Conservation (phyloP, 129 eudicot genomes). For the Kitagawia praeruptora region DNA sequence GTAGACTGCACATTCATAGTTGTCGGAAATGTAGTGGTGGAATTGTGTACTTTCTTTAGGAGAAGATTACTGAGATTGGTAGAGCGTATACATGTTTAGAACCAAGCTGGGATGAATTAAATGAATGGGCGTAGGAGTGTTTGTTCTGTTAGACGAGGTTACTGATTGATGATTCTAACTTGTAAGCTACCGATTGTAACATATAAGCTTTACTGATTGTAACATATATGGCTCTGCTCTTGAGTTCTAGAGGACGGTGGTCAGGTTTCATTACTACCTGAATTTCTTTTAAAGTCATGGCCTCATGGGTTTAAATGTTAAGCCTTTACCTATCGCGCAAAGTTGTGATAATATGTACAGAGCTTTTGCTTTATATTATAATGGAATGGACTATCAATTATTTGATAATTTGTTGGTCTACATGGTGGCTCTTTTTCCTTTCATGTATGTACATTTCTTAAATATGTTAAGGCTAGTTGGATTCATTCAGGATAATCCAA, state of each 20-base stretch:
- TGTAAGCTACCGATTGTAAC: neutral
- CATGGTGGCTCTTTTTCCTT: too few relatives aligned
- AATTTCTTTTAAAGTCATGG: too few relatives aligned
- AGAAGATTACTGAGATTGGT: neutral
- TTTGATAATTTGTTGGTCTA: too few relatives aligned
- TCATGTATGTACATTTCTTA: neutral
- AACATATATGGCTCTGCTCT: too few relatives aligned
- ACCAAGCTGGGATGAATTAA: neutral
- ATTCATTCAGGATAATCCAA: constrained; percentile 6
- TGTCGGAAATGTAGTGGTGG: neutral
- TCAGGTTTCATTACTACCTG: too few relatives aligned
- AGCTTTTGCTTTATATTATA: too few relatives aligned
- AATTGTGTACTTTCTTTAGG: neutral
- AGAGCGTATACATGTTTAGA: neutral
- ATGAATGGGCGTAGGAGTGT: neutral
- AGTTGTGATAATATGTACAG: too few relatives aligned
- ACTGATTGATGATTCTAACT: neutral
- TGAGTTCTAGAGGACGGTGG: too few relatives aligned
- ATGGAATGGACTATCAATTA: too few relatives aligned
- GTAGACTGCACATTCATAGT: neutral
- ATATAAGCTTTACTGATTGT: too few relatives aligned
- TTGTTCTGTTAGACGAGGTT: neutral
- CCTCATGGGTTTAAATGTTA: too few relatives aligned
- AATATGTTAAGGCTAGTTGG: neutral
- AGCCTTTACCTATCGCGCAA: too few relatives aligned